A percentile compares a stretch with the other conserved stretches of the same genome.
Conservation (phyloP, 805 yeast species). For the Cyberlindnera misumaiensis region DNA sequence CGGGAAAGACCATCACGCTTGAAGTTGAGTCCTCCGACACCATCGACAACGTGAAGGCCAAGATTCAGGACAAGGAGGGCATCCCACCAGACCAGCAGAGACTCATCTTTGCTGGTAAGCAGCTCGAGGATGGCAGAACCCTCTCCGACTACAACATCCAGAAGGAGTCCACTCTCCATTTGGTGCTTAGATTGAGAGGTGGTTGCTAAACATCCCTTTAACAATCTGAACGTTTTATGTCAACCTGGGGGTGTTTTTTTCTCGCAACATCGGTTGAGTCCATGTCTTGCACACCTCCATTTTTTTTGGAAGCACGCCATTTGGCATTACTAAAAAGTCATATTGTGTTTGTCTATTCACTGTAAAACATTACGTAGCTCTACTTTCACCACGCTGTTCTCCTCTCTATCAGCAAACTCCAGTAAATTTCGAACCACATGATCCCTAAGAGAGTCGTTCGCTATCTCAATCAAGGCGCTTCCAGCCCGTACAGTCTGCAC, state of each 20-base stretch:
- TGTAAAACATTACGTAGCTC: slow-evolving; percentile 21
- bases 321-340: not conserved
- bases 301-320: not conserved
- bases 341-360: slow-evolving; percentile 37
- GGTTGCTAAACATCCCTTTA: slow-evolving; percentile 33
- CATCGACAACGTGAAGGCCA: slow-evolving; percentile 88
- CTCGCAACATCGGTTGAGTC: not conserved
- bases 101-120: slow-evolving; percentile 94
- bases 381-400: slow-evolving; percentile 40
- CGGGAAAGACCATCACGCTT: slow-evolving; percentile 96
- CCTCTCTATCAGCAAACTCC: slow-evolving; percentile 27
- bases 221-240: not conserved
- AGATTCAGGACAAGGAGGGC: slow-evolving; percentile 98
- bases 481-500: slow-evolving; percentile 41
- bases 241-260: not conserved
- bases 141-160: slow-evolving; percentile 91
- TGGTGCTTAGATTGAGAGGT: slow-evolving; percentile 85
- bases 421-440: slow-evolving; percentile 22
- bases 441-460: slow-evolving; percentile 8
- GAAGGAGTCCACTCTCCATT: slow-evolving; percentile 81
- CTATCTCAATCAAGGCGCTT: slow-evolving; percentile 16
- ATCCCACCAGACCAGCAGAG: slow-evolving; percentile 99
- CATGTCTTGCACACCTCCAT: not conserved
- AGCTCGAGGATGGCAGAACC: slow-evolving; percentile 91
- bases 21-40: slow-evolving; percentile 98